phyloP scores from a whole-genome alignment of 257 asterid genomes.

The Scutellaria barbata region DNA sequence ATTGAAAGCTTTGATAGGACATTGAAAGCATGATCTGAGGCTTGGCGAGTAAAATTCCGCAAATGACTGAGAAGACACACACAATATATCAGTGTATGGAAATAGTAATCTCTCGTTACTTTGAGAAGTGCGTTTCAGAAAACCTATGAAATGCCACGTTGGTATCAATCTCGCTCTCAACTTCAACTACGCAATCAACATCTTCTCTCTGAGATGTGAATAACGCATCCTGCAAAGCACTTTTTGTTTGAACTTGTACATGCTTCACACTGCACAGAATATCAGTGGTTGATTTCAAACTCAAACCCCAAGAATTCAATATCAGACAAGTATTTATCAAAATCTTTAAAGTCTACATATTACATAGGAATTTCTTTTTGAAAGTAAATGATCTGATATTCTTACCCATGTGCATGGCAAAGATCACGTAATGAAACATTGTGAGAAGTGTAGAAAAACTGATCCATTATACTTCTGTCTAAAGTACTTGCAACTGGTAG shows the following conservation, averaged over 20 bases:
- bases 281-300: constrained; percentile 18
- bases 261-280: constrained; percentile 77
- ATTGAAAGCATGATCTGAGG: constrained; percentile 63
- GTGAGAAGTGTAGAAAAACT: constrained; percentile 94
- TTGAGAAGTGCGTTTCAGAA: constrained; percentile 17
- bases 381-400: background rate
- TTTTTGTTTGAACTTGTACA: constrained; percentile 67
- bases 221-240: constrained; percentile 68
- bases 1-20: constrained; percentile 60
- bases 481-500: constrained; percentile 77
- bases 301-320: constrained; percentile 6
- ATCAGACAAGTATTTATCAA: constrained; percentile 3
- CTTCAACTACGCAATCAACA: constrained; percentile 81
- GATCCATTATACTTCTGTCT: constrained; percentile 65
- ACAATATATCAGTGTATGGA: constrained; percentile 37
- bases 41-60: constrained; percentile 66
- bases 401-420: constrained; percentile 89
- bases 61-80: constrained; percentile 56
- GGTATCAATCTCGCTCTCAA: constrained; percentile 83
- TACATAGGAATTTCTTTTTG: background rate
- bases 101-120: constrained; percentile 23
- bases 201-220: constrained; percentile 68
- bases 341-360: background rate
- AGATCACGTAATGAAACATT: constrained; percentile 70
- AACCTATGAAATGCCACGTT: constrained; percentile 82